A percentile compares a stretch with the other conserved stretches of the same genome.
Conservation (phyloP, 768 basidiomycete species). For the Kwoniella sp. region DNA sequence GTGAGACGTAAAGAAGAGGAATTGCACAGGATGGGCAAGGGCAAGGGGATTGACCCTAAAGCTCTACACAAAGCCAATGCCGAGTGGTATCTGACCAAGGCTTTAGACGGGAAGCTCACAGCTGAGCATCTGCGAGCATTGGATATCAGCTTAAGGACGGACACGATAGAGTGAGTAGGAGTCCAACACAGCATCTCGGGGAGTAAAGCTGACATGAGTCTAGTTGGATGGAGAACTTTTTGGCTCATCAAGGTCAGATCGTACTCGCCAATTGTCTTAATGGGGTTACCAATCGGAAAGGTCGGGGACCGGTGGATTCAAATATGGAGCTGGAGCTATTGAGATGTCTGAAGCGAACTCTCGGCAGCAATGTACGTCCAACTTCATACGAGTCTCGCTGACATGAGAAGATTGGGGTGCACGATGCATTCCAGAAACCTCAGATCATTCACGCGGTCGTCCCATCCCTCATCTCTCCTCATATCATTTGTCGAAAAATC, state of each 20-base stretch:
- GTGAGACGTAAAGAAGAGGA: slow-evolving; percentile 60
- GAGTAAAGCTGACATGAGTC: background rate
- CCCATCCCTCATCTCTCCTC: slow-evolving; percentile 77
- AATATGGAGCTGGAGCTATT: slow-evolving; percentile 81
- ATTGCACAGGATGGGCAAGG: slow-evolving; percentile 58
- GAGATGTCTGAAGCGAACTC: slow-evolving; percentile 79
- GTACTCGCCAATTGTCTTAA: slow-evolving; percentile 44
- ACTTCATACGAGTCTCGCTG: slow-evolving; percentile 10
- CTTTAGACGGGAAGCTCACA: slow-evolving; percentile 82
- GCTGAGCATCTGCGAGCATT: slow-evolving; percentile 76
- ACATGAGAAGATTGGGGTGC: slow-evolving; percentile 63
- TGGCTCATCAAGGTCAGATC: slow-evolving; percentile 42
- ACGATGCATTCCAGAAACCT: slow-evolving; percentile 73
- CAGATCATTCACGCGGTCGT: slow-evolving; percentile 76
- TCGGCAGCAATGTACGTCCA: slow-evolving; percentile 62
- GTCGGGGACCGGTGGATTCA: slow-evolving; percentile 62
- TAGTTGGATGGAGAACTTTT: slow-evolving; percentile 44
- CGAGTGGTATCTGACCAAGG: slow-evolving; percentile 90
- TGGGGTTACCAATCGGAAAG: slow-evolving; percentile 55
- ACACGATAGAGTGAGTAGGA: slow-evolving; percentile 69
- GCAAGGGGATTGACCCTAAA: slow-evolving; percentile 47
- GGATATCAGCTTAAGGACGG: slow-evolving; percentile 71
- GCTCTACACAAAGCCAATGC: slow-evolving; percentile 67
- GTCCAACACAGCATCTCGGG: no score
- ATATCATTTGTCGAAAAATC: slow-evolving; percentile 74